phyloP scores from a whole-genome alignment of 495 filamentous ascomycete genomes.

The Paragyromitra xinjiangensis region DNA sequence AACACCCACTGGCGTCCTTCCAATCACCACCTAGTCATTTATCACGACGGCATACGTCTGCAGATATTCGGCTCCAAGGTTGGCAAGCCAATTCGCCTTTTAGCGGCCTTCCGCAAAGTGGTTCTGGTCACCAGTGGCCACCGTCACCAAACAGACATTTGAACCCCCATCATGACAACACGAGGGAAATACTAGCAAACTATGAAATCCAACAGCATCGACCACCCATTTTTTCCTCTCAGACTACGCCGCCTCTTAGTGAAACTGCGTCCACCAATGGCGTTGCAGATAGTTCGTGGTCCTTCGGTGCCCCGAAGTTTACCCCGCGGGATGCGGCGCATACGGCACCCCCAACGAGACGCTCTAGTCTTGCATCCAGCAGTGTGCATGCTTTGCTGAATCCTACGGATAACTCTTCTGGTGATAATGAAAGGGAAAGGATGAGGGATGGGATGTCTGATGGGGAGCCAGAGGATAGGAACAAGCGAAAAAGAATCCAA shows the following conservation, averaged over 20 bases:
- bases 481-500: constrained; percentile 76
- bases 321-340: constrained; percentile 55
- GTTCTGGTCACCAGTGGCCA: constrained; percentile 74
- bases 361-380: constrained; percentile 74
- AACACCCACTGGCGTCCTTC: constrained; percentile 78
- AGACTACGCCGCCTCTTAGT: constrained; percentile 54
- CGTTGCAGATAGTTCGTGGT: constrained; percentile 68
- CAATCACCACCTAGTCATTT: constrained; percentile 80
- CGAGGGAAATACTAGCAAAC: constrained; percentile 58
- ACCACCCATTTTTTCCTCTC: constrained; percentile 51
- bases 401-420: constrained; percentile 74
- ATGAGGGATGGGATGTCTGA: constrained; percentile 68
- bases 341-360: constrained; percentile 69
- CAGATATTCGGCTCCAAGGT: constrained; percentile 89
- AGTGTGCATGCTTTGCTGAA: constrained; percentile 84
- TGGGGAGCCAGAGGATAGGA: constrained; percentile 75
- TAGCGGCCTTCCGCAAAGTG: constrained; percentile 70
- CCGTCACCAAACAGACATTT: constrained; percentile 71
- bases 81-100: constrained; percentile 85
- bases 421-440: constrained; percentile 43
- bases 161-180: constrained; percentile 52
- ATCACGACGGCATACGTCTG: constrained; percentile 88
- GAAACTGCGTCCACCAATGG: constrained; percentile 49
- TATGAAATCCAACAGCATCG: constrained; percentile 60
- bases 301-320: constrained; percentile 64